phyloP scores from a whole-genome alignment of 2,329 filamentous ascomycete genomes.

The Teratosphaeria pseudoeucalypti region DNA sequence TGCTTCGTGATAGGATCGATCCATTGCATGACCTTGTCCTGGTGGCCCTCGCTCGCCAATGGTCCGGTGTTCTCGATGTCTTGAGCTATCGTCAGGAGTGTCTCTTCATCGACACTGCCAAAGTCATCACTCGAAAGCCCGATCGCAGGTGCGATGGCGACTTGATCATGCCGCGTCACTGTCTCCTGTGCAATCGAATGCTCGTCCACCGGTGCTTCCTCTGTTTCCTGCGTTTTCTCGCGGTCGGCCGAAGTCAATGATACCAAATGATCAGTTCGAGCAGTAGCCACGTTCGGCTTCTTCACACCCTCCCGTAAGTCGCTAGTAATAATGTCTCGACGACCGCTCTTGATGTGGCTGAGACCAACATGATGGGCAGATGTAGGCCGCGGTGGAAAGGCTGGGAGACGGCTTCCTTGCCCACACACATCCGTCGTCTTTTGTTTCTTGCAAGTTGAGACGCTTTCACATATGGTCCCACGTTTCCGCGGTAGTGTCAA shows the following conservation, averaged over 20 bases:
- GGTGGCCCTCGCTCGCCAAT: neutral
- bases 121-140: slow-evolving; percentile 18
- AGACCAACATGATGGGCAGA: slow-evolving; percentile 24
- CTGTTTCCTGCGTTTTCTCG: neutral
- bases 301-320: neutral
- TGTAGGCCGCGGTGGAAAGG: neutral
- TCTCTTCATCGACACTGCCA: slow-evolving; percentile 16
- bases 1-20: slow-evolving; percentile 50
- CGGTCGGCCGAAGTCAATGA: neutral
- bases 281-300: neutral
- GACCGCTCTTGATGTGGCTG: slow-evolving; percentile 35
- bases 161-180: neutral
- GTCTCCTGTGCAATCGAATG: neutral
- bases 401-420: neutral
- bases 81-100: slow-evolving; percentile 9
- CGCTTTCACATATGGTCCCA: neutral
- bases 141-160: neutral
- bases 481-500: slow-evolving; percentile 1
- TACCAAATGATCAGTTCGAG: neutral
- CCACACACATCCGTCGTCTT: neutral
- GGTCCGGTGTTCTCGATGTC: neutral
- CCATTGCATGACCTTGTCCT: slow-evolving; percentile 43
- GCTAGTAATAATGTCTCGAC: neutral
- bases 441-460: slow-evolving; percentile 3
- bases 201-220: neutral